Evolutionary conservation across 305 asterid species (phyloP), one percentile per base, ranked within the genome.

Genomic region (Euphrasia arctica): DNA sequence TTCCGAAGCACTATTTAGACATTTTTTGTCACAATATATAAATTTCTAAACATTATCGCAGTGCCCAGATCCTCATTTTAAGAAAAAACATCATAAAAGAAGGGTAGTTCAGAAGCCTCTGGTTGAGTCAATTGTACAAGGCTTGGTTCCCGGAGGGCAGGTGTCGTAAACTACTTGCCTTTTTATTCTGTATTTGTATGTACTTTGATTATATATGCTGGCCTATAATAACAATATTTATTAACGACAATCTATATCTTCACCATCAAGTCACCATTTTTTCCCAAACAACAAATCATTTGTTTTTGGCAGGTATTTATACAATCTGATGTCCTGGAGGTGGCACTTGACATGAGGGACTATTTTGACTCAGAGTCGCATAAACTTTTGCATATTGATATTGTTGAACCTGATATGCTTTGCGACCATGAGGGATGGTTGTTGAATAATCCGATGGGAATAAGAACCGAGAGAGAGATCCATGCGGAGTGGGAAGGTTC

Each of bases 51-150:
- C 63, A 12, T 64, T 54, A 64, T 42, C 83, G 79, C 88, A 91
- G 98, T 91, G 96, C 70, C 98, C 98, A 15, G 98, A 91, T 67
- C 96, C 98, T 10, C 92, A 91, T 80, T 91, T 89, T 77, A 91
- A 91, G 92, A 89, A 83, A 67, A 91, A 74, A 63, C 84, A 89
- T 74, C 95, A 72, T 70, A 91, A 91, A 75, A 78, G 98, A 76
- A 83, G 98, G 78, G 91, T 91, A 13, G 87, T 87, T 58, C 96
- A 87, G 77, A 85, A 81, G 84, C 95, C 96, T 64, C 81, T 91
- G 54, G 98, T 85, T 14, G 85, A 85, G 60, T 85, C 95, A 9
- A 81, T 91, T 29, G 64, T 80, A 12, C 79, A 78, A 65, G 57
- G 81, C 68, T 73, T 91, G 73, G 76, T 57, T 70, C 82, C 85